Evolutionary conservation across 73 alveolate species (phyloP).

Genomic region (Paramecium biaurelia): DNA sequence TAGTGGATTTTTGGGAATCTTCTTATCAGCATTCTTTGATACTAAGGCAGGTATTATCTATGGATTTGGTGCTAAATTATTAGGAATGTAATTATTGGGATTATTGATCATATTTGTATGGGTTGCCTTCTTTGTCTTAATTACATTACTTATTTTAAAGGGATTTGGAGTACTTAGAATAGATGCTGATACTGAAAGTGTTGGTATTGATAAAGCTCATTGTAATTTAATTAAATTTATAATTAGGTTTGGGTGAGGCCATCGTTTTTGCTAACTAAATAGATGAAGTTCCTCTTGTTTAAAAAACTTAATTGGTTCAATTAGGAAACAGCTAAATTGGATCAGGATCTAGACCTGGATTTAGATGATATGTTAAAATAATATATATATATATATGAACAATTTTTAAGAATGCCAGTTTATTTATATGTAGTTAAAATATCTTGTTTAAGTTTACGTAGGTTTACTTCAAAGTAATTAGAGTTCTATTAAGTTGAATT

Average conservation of each 20-base stretch:
- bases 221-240: not conserved
- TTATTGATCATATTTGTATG: not conserved
- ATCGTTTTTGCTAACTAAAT: not conserved
- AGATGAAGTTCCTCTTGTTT: not conserved
- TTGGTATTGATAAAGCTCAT: conserved; percentile 31
- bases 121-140: conserved; percentile 28
- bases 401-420: not conserved
- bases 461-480: not conserved
- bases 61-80: not conserved
- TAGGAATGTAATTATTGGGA: conserved; percentile 32
- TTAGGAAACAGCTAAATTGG: not conserved
- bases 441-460: not conserved
- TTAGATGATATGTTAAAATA: not conserved
- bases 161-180: conserved; percentile 44
- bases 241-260: conserved; percentile 37
- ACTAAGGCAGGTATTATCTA: conserved; percentile 41
- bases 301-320: not conserved
- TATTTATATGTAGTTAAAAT: not conserved
- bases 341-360: not conserved
- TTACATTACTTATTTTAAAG: not conserved
- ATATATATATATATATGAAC: not conserved
- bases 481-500: not conserved
- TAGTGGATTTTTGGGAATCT: conserved; percentile 18
- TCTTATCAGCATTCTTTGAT: conserved; percentile 16
- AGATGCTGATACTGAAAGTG: not conserved